Evolutionary conservation across 2,329 filamentous ascomycete genomes (phyloP).

Genomic region (Arachnomyces sp.): DNA sequence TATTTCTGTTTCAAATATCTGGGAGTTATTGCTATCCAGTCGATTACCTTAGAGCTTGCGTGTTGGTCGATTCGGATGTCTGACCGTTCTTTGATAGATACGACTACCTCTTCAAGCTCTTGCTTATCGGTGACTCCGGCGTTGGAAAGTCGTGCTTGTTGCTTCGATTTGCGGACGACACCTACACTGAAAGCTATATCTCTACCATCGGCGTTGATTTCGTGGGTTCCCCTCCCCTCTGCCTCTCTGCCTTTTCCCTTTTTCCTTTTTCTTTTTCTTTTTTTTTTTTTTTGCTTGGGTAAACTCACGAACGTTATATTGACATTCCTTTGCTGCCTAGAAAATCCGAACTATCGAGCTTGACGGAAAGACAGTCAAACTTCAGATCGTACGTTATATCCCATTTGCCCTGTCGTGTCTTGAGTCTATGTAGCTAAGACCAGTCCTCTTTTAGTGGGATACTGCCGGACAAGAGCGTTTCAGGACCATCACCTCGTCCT

Average conservation of each 20-base stretch:
- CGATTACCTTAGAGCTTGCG: too few relatives aligned
- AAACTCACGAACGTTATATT: not conserved
- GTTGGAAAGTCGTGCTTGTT: conserved; percentile 99
- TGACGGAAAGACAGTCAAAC: conserved; percentile 98
- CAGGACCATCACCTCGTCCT: conserved; percentile 98
- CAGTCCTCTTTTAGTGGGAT: conserved; percentile 66
- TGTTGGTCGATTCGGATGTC: too few relatives aligned
- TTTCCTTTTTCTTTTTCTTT: not conserved
- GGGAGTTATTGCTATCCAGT: too few relatives aligned
- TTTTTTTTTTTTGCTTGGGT: not conserved
- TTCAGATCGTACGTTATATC: conserved; percentile 76
- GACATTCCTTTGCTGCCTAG: conserved; percentile 40
- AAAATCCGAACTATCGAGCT: conserved; percentile 99
- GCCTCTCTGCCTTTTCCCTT: not conserved
- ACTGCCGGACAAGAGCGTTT: conserved; percentile 98
- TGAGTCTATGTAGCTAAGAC: conserved; percentile 9
- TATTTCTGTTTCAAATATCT: too few relatives aligned
- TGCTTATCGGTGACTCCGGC: conserved; percentile 99
- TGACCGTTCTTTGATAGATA: conserved; percentile 58
- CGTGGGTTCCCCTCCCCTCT: conserved; percentile 50
- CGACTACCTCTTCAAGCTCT: conserved; percentile 99
- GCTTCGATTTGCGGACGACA: conserved; percentile 95
- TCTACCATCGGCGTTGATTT: conserved; percentile 99
- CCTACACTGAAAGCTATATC: conserved; percentile 99
- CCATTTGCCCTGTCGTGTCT: not conserved